Base-by-base conservation (phyloP, 1,284 basidiomycete species). In the Cryptococcus sp. region DNA sequence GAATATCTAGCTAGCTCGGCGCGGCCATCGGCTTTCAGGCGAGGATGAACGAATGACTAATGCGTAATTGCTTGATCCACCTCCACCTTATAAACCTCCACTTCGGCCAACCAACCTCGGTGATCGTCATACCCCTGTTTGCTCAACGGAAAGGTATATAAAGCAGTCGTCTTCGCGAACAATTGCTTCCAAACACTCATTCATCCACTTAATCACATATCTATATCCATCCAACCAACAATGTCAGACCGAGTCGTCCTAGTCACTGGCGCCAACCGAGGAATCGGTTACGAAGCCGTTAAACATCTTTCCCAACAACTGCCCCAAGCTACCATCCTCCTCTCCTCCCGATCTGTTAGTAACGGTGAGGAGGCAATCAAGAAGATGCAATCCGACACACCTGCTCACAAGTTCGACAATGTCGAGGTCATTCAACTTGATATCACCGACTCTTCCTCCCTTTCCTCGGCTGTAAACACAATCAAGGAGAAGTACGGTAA, bases 201-300 rank as follows among this genome's bases (percentile, higher is more conserved):
- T 11, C 28, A 28, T 28, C 28, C 28, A 28, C 28, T 28, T 11
- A 5, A 4, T 28, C 28, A 28, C 28, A 5, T 5, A 4, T 5
- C 28, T 28, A 28, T 11, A 28, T 28, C 28, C 28, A 28, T 11
- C 28, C 28, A 28, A 28, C 28, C 28, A 28, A 28, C 28, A 11
- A 28, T 28, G 28, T 28, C 28, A 4, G 28, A 39, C 32, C 41
- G 52, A n/a, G 14, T 49, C 41, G 43, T 55, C 42, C 56, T 58
- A 19, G 53, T 58, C 39, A 58, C 56, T 32, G 56, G 56, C 21
- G 53, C 39, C 22, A 58, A 58, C 46, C 51, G 51, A 36, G 56
- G 56, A 31, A 54, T 58, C 40, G 56, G 56, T 2, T 58, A 52
- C 45, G 56, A 58, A 46, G 53, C 56, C 3, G 56, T 58, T 44